Conservation (phyloP, 805 yeast species). For the Hanseniaspora occidentalis region DNA sequence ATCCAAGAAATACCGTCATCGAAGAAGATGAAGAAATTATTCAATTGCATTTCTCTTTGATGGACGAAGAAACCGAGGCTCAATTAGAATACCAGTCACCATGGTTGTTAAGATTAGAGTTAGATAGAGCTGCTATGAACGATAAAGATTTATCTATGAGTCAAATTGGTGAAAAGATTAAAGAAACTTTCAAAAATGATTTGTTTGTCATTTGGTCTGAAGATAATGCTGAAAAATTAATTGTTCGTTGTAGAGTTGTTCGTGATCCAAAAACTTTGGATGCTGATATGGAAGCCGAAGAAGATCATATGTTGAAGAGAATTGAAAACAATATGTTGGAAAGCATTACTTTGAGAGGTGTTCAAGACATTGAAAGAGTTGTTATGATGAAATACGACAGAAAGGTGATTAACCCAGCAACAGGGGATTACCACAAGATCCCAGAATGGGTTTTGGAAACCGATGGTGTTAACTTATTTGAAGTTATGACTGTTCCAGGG, state of each 20-base stretch:
- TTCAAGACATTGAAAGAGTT: constrained; percentile 76
- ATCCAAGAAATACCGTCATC: constrained; percentile 92
- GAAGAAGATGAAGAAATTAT: constrained; percentile 96
- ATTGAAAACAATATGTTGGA: constrained; percentile 95
- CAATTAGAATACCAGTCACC: constrained; percentile 92
- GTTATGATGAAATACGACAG: constrained; percentile 75
- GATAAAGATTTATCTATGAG: constrained; percentile 97
- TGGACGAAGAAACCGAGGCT: constrained; percentile 94
- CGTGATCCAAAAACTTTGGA: constrained; percentile 91
- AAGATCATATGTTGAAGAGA: constrained; percentile 89
- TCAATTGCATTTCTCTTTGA: constrained; percentile 92
- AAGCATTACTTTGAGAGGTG: constrained; percentile 89
- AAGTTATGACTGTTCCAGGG: constrained; percentile 90
- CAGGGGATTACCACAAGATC: constrained; percentile 79
- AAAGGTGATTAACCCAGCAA: constrained; percentile 48
- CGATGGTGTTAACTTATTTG: constrained; percentile 93
- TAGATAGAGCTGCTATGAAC: constrained; percentile 97
- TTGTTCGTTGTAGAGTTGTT: constrained; percentile 95
- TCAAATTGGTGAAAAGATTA: constrained; percentile 92
- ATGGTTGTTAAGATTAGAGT: constrained; percentile 91
- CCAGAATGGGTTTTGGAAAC: constrained; percentile 99
- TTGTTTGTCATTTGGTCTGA: constrained; percentile 97
- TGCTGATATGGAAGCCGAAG: constrained; percentile 91
- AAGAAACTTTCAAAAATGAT: constrained; percentile 87
- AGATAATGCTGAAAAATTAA: constrained; percentile 93